phyloP scores from a whole-genome alignment of 331 rosid genomes.

The Quercus lobata region DNA sequence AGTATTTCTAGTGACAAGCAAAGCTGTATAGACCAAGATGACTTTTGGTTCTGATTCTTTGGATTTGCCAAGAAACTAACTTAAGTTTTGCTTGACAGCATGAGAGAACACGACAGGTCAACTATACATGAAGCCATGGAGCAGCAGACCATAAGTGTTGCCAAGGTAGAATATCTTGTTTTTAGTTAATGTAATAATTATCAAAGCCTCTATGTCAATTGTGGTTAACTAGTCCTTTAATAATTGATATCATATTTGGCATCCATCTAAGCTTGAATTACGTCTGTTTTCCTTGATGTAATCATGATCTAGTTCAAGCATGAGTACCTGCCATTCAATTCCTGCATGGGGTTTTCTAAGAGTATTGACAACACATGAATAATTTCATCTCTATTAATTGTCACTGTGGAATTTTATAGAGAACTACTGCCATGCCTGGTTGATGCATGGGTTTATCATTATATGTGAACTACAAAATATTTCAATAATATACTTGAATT shows the following conservation, averaged over 20 bases:
- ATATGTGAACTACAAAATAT: too few species aligned
- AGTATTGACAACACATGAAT: neutral
- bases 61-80: conserved; percentile 22
- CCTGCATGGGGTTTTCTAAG: neutral
- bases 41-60: conserved; percentile 18
- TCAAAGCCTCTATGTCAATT: neutral
- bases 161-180: conserved; percentile 65
- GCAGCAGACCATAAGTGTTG: conserved; percentile 98
- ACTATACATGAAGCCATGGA: conserved; percentile 99
- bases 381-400: neutral
- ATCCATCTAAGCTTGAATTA: neutral
- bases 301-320: neutral
- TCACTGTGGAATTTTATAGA: neutral
- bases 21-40: neutral
- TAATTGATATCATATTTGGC: neutral
- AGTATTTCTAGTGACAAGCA: neutral
- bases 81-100: conserved; percentile 44
- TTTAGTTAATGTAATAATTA: neutral
- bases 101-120: conserved; percentile 98
- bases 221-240: neutral
- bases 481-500: too few species aligned
- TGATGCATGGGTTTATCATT: too few species aligned
- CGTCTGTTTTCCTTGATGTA: neutral
- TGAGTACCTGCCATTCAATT: neutral
- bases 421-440: neutral